Base-by-base conservation (phyloP, 306 rosid genomes). In the Cucumis melo region DNA sequence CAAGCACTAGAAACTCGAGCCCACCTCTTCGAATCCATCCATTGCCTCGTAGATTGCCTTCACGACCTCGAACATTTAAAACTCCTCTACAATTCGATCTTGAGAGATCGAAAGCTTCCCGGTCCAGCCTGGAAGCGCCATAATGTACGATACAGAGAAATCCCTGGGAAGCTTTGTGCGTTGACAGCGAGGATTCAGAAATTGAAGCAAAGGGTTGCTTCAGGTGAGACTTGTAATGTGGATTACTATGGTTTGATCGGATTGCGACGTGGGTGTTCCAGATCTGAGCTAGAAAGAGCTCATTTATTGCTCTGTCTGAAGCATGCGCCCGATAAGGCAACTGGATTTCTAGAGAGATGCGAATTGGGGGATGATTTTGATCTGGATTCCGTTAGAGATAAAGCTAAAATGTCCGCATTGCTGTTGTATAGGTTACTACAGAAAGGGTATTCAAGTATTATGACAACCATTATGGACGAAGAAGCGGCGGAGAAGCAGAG, bases 121-220 rank as follows among this genome's bases (percentile, higher is more conserved):
- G 98, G 99, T 54, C 99, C 98, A 0, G 90, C 86, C 0, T 95
- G 98, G 99, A 92, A 92, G 81, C 90, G 93, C 14, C 99, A 87
- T 74, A 87, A 89, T 9, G 87, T 92, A 10, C 81, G 87, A 12
- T 95, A 95, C 84, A 78, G 92, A 53, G 99, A 92, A 80, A 92
- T 95, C 81, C 93, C 99, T 0, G 97, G 97, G 39, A 92, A 87
- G 80, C 89, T 95, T 10, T 88, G 93, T 12, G 82, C 85, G 7
- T 85, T 95, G 41, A 79, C 96, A 0, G 73, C 84, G 0, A 92
- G 85, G 57, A 90, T 80, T 72, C 90, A 95, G 53, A 87, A 82
- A 62, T 73, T 95, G 79, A 95, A 95, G 34, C 84, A 73, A 61
- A 84, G 93, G 23, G 83, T 95, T 16, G 89, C 92, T 41, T 84